Conservation (phyloP, 441 rosid species). For the Mallotus repandus region DNA sequence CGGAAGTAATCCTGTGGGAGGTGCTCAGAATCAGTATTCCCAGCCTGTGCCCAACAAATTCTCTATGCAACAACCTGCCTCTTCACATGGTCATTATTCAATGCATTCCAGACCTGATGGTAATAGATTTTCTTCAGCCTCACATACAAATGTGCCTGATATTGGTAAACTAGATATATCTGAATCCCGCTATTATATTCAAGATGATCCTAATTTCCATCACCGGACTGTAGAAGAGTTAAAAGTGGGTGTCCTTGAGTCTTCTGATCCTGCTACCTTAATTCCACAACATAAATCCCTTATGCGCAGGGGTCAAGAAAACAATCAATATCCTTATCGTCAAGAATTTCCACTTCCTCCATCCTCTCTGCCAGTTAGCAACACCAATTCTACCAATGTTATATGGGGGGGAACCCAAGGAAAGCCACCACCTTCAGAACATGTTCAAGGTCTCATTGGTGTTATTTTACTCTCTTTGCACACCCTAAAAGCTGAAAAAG, state of each 20-base stretch:
- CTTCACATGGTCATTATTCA: conserved; percentile 43
- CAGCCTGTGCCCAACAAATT: conserved; percentile 39
- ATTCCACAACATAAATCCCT: conserved; percentile 33
- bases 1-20: conserved; percentile 35
- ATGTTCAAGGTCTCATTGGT: conserved; percentile 38
- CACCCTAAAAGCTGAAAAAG: conserved; percentile 40
- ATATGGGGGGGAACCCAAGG: conserved; percentile 36
- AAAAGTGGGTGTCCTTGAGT: conserved; percentile 32
- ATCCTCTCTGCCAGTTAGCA: conserved; percentile 29
- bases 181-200: conserved; percentile 36
- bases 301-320: conserved; percentile 31
- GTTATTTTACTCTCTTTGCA: conserved; percentile 41
- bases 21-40: conserved; percentile 40
- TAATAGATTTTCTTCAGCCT: conserved; percentile 36
- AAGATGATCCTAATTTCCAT: conserved; percentile 39
- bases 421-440: conserved; percentile 33
- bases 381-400: conserved; percentile 33
- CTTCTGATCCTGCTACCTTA: conserved; percentile 33
- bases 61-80: conserved; percentile 42
- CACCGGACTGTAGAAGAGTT: conserved; percentile 41
- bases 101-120: conserved; percentile 42
- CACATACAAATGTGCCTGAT: conserved; percentile 42
- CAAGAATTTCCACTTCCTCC: conserved; percentile 31
- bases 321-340: conserved; percentile 34
- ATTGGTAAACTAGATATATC: conserved; percentile 47